These are phyloP conservation scores for Hypoxylon crocopeplum DNA, from an alignment of 495 filamentous ascomycete genomes.

Conservation along the genomic window DNA sequence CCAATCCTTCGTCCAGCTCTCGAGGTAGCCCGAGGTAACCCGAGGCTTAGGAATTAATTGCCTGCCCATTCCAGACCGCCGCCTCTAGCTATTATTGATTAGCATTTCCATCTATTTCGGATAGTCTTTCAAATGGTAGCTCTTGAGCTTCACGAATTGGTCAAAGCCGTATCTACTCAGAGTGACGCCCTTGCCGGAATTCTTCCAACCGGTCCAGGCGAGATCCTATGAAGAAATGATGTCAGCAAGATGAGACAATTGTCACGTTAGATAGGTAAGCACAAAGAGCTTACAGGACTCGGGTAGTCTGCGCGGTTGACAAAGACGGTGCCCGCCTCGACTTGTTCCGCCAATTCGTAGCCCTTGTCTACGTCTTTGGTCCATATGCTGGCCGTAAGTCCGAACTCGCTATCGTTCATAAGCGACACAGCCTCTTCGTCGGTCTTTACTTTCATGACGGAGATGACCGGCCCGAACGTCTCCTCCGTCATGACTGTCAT, in stretches of 20 bases:
- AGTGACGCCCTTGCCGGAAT: conserved; percentile 89
- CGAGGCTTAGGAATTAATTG: conserved; percentile 8
- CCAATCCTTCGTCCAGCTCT: conserved; percentile 12
- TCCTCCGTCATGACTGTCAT: conserved; percentile 96
- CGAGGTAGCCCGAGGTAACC: background rate
- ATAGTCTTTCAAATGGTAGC: conserved; percentile 91
- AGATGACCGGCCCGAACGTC: conserved; percentile 94
- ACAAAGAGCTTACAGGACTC: conserved; percentile 72
- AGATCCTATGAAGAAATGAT: conserved; percentile 70
- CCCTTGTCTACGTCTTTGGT: conserved; percentile 84
- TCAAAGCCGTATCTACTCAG: conserved; percentile 91
- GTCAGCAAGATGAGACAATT: conserved; percentile 11
- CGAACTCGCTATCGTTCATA: conserved; percentile 97
- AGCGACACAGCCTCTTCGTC: conserved; percentile 82
- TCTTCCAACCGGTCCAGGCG: conserved; percentile 98
- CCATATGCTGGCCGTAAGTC: conserved; percentile 97
- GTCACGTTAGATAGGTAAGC: conserved; percentile 27
- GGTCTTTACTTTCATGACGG: conserved; percentile 86
- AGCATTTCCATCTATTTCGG: conserved; percentile 59
- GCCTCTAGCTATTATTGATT: conserved; percentile 13
- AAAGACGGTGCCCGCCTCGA: conserved; percentile 96
- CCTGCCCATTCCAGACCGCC: conserved; percentile 16
- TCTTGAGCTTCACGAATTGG: conserved; percentile 95
- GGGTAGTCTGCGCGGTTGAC: conserved; percentile 96
- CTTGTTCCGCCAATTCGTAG: conserved; percentile 76